Evolutionary conservation across 2,329 filamentous ascomycete species (phyloP).

Genomic region (Claviceps sorghi): DNA sequence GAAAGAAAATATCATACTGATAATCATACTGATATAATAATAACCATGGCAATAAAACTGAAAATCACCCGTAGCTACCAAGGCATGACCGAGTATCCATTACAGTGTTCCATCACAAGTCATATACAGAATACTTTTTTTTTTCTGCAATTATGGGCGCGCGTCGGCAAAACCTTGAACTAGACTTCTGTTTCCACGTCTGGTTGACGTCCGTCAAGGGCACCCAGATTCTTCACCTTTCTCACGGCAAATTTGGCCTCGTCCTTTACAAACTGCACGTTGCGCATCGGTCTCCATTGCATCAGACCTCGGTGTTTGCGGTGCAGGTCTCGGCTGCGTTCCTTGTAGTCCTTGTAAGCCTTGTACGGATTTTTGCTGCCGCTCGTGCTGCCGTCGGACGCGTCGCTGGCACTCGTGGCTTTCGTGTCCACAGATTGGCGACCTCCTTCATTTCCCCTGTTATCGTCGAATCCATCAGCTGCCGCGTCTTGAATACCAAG

Average conservation of each 20-base stretch:
- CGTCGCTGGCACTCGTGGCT: conserved; percentile 17
- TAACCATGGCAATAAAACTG: no score
- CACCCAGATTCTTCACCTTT: conserved; percentile 62
- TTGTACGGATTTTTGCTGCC: conserved; percentile 38
- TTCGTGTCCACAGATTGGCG: conserved; percentile 27
- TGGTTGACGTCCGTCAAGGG: conserved; percentile 67
- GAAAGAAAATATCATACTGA: no score
- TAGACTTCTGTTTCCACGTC: conserved; percentile 69
- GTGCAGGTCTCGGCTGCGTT: conserved; percentile 59
- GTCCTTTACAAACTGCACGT: conserved; percentile 74
- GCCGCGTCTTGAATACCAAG: conserved; percentile 46
- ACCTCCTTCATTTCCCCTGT: conserved; percentile 13
- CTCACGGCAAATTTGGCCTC: conserved; percentile 67
- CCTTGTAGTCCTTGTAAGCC: conserved; percentile 48
- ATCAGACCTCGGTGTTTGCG: conserved; percentile 80
- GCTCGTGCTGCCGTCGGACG: conserved; percentile 20
- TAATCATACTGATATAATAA: no score
- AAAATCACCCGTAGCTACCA: no score
- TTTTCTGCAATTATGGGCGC: neutral
- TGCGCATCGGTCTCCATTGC: conserved; percentile 88
- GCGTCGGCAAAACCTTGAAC: neutral
- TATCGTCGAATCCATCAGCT: conserved; percentile 13
- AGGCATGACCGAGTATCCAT: no score
- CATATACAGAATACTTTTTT: neutral
- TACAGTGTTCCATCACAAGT: neutral